Base-by-base conservation (phyloP, 768 basidiomycete species). In the Lactarius quietus region DNA sequence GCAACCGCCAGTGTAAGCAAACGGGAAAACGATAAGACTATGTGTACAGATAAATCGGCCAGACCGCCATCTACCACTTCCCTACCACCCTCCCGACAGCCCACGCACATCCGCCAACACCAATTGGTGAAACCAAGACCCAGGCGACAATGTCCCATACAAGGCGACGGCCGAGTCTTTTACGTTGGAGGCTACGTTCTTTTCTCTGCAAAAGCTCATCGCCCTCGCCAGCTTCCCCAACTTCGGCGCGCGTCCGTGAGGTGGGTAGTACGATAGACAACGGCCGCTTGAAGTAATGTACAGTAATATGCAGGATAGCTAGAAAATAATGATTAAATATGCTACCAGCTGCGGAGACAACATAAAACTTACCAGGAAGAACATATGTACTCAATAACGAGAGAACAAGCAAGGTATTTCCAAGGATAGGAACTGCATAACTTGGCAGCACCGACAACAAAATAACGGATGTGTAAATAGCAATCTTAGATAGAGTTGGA, bases 101-200 rank as follows among this genome's bases (percentile, higher is more conserved):
- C 87, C 88, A 90, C 8, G 80, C 76, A 18, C 84, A 72, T 1
- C 84, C 84, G 12, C 82, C 80, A 5, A 75, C 79, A 29, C 89
- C 85, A 1, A 85, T 76, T 0, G 86, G 86, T 23, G 89, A 71
- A 20, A 92, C 79, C 14, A 90, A 76, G n/a, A 86, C 67, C 86
- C 92, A 94, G 28, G 90, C 86, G 18, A 87, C 86, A n/a, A 91
- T 72, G 74, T 95, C 92, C 90, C 93, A 95, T 18, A 88, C 74
- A 43, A 96, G 76, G 35, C 95, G 81, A 69, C 84, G 84, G 43
- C 85, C 84, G 52, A 87, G 81, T 70, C 93, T 84, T 54, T 83
- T 81, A 61, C 84, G 84, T 76, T 97, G 95, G 65, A 98, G 77
- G 48, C 86, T 86, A 54, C 85, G 80, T 75, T 98, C 95, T 78